Evolutionary conservation across 352 stramenopile species (phyloP).

Genomic region (Pythium oligandrum): DNA sequence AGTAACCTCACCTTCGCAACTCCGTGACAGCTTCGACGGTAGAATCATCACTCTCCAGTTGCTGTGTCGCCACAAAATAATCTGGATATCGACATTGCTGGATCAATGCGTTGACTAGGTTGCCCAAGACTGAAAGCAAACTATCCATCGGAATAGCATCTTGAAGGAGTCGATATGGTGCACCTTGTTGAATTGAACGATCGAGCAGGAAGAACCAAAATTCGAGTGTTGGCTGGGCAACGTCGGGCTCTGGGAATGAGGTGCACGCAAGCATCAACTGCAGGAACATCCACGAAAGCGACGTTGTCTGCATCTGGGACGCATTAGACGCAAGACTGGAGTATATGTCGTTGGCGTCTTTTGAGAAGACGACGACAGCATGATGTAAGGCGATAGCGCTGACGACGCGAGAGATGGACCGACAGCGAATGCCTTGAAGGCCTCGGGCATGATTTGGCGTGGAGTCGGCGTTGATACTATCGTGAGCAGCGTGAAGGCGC

Average conservation of each 20-base stretch:
- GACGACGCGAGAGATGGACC: conserved; percentile 14
- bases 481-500: no score
- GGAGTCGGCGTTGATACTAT: no score
- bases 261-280: conserved; percentile 63
- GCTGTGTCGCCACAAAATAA: conserved; percentile 49
- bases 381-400: conserved; percentile 19
- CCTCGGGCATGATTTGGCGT: no score
- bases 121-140: conserved; percentile 41
- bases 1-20: conserved; percentile 43
- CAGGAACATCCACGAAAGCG: conserved; percentile 30
- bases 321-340: background rate
- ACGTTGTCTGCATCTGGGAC: background rate
- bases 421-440: conserved; percentile 2
- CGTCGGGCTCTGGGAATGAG: conserved; percentile 40
- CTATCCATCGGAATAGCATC: conserved; percentile 21
- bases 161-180: conserved; percentile 37
- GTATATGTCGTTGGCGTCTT: conserved; percentile 9
- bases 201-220: conserved; percentile 89
- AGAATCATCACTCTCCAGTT: conserved; percentile 48
- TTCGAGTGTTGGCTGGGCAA: conserved; percentile 70
- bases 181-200: conserved; percentile 35
- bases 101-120: conserved; percentile 67
- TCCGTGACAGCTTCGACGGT: conserved; percentile 47
- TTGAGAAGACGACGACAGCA: conserved; percentile 12
- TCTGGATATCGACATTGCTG: conserved; percentile 54